Base-by-base conservation (phyloP, 768 basidiomycete species). In the Amanita rubescens region DNA sequence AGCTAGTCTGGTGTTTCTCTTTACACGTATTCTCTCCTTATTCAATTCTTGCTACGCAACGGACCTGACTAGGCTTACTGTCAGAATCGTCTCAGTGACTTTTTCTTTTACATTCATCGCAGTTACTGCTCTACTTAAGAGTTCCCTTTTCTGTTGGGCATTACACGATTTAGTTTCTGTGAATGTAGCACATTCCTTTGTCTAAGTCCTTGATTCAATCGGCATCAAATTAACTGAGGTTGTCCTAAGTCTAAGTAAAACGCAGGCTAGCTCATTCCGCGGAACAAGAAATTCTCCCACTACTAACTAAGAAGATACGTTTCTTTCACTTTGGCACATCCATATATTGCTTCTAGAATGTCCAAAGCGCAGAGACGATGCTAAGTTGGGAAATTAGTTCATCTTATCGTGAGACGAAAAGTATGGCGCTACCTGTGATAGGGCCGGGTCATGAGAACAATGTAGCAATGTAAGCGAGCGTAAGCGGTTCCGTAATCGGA, bases 1-100 rank as follows among this genome's bases (percentile, higher is more conserved):
- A 22, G 34, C 19, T 14, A 33, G 32, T 33, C 10, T 47, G 12
- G 22, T 14, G 17, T 20, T 38, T 37, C 8, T 44, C 43, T 53
- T 12, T n/a, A 7, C 32, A 12, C 37, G 17, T 34, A 41, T 53
- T 19, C 43, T 45, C 24, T 51, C 37, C 24, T 45, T 45, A 45
- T 34, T 46, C 32, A 24, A 53, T 41, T 14, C 32, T 35, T 46
- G 22, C 41, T 51, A 51, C 34, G 17, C n/a, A 37, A 53, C 22
- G 52, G 52, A 53, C 52, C 22, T 53, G 43, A 14, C 49, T 30
- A 33, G 46, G 27, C 46, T 50, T 50, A 37, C 15, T 50, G 49
- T 51, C 49, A 50, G 38, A 39, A 51, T 41, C 24, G 24, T 51
- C 27, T 41, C 41, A 38, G 25, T 42, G 24, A 38, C 49, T 51